Evolutionary conservation across 495 filamentous ascomycete genomes (phyloP), one percentile per base, ranked within the genome.

Genomic region (Glarea lozoyensis): DNA sequence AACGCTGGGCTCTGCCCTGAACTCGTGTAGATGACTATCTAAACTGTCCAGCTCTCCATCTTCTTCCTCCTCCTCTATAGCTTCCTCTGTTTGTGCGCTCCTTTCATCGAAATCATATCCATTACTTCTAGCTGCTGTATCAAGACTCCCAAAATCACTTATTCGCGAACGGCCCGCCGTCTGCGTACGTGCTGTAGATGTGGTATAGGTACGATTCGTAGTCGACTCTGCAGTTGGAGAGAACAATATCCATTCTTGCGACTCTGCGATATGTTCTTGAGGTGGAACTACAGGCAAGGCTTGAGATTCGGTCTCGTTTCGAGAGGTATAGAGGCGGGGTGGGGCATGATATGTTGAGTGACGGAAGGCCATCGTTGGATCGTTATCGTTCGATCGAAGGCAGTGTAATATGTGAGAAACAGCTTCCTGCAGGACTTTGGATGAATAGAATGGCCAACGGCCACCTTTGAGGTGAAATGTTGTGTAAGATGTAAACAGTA

Each of bases 191-290:
- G 79, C 79, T 10, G 84, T 81, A 16, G 86, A 88, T 42, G 76
- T 80, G 10, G 82, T 75, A 53, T 82, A 79, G 0, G 81, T 84
- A 13, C 73, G 73, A 27, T 78, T 72, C 34, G 75, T 76, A 18
- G 67, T 70, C 5, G 79, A 77, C 27, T 76, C 66, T 16, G 79
- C 76, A 13, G 74, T 68, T 3, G 88, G 88, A 10, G 87, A 87
- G 65, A 98, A 98, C 50, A 98, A 76, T 33, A 98, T 79, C 93
- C 92, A 97, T 78, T 94, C 89, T 57, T 88, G 80, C 3, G 86
- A 77, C 38, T 94, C 84, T 54, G 82, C 77, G 31, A 73, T 53
- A 17, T 60, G 53, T 44, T 60, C 59, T 21, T 55, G 48, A 39
- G 54, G 56, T 22, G 40, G 47, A 22, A 53, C 9, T 11, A 25